Evolutionary conservation across 306 rosid genomes (phyloP), one percentile per base, ranked within the genome.

Genomic region (Purshia tridentata): DNA sequence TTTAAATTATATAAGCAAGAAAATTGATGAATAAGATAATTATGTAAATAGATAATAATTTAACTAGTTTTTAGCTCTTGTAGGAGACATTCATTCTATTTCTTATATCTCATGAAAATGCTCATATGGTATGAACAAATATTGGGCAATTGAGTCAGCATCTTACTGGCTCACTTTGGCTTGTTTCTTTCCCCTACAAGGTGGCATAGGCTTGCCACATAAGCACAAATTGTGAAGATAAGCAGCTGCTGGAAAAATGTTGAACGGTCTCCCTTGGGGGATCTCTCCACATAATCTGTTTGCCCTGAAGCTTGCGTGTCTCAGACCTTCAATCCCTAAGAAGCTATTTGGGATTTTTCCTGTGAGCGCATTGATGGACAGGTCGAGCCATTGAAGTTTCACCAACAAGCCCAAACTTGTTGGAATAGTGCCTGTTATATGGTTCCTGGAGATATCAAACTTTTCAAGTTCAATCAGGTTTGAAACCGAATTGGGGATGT

Each of bases 201-300:
- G 93, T 20, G 81, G 86, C 86, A 94, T 76, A 10, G 97, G 99
- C 63, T 86, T 89, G 65, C 97, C 99, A 61, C 99, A 94, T 39
- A 94, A 80, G 79, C 99, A 94, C 65, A 82, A 73, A 75, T 94
- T 94, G 81, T 94, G 96, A 20, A 94, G 89, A 64, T 94, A 94
- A 74, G 99, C 95, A 70, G 75, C 89, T 65, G 88, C 58, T 9
- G 90, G 97, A 73, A 94, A 94, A 74, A 90, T 70, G 74, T 91
- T 91, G 62, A 88, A 77, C 46, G 99, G 99, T 77, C 91, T 86
- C 20, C 83, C 86, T 81, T 94, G 97, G 46, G 99, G 97, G 73
- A 94, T 94, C 85, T 85, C 91, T 29, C 99, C 99, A 64, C 99
- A 94, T 42, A 94, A 78, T 74, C 86, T 88, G 85, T 94, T 94